Conservation (phyloP, 768 basidiomycete species). For the Pluteus cervinus region DNA sequence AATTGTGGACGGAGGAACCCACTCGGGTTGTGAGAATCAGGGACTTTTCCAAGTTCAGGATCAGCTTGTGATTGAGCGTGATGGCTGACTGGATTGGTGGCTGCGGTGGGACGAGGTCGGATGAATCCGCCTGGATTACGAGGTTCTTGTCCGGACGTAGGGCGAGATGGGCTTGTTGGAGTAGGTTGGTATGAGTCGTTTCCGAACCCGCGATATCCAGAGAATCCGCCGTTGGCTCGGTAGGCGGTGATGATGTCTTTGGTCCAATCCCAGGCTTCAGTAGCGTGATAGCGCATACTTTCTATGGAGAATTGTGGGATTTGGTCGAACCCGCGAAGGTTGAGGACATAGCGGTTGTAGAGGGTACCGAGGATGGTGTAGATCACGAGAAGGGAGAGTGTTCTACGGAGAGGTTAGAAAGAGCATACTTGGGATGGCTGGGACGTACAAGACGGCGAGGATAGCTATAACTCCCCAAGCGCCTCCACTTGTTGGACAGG, state of each 20-base stretch:
- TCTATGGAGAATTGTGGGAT: conserved; percentile 61
- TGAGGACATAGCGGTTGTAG: conserved; percentile 75
- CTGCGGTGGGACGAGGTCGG: conserved; percentile 5
- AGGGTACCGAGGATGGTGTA: conserved; percentile 67
- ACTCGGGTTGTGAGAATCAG: conserved; percentile 17
- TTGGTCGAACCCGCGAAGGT: conserved; percentile 65
- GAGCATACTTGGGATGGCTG: neutral
- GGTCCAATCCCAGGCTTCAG: conserved; percentile 38
- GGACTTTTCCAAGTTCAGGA: no score
- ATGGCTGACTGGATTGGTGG: conserved; percentile 8
- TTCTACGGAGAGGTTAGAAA: conserved; percentile 25
- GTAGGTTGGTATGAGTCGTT: conserved; percentile 29
- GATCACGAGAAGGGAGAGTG: conserved; percentile 48
- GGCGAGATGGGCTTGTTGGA: conserved; percentile 36
- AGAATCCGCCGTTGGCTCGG: conserved; percentile 16
- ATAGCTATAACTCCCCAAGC: conserved; percentile 47
- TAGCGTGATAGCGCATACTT: conserved; percentile 41
- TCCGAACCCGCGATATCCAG: conserved; percentile 13
- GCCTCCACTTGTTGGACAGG: conserved; percentile 64
- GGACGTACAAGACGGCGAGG: conserved; percentile 53
- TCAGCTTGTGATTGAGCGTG: conserved; percentile 10
- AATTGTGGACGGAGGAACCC: conserved; percentile 12
- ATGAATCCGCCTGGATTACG: no score
- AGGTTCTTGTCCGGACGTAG: no score
- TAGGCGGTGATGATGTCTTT: conserved; percentile 25